A percentile compares a stretch with the other conserved stretches of the same genome.
Evolutionary conservation across 176 grass and related monocot species (phyloP).

Genomic region (Otatea glauca): DNA sequence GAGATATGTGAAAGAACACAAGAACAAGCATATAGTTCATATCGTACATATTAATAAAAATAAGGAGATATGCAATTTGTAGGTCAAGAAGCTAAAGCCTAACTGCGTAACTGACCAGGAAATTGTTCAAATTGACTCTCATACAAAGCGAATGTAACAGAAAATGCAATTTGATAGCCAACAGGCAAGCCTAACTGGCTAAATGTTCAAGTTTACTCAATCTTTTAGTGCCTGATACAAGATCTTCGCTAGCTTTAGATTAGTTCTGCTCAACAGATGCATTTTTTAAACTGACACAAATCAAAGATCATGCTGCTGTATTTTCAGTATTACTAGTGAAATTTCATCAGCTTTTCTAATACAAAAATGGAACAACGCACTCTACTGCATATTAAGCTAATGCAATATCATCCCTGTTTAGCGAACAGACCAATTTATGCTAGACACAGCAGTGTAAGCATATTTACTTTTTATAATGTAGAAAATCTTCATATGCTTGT

Average conservation of each 20-base stretch:
- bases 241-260: background rate
- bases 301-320: background rate
- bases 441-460: background rate
- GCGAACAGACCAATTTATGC: constrained; percentile 13
- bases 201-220: background rate
- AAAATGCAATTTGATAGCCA: background rate
- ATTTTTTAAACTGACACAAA: background rate
- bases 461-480: background rate
- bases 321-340: background rate
- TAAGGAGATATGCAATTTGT: background rate
- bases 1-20: background rate
- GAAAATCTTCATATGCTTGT: background rate
- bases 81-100: constrained; percentile 7
- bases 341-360: background rate
- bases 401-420: constrained; percentile 1
- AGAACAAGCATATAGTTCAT: constrained; percentile 6
- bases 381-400: background rate
- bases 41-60: background rate
- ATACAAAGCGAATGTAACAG: background rate
- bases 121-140: constrained; percentile 25
- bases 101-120: background rate
- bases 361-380: background rate
- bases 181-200: background rate
- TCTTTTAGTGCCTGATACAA: background rate
- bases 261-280: background rate